Percentiles rank a stretch among this genome's conserved stretches.
phyloP scores from a whole-genome alignment of 495 filamentous ascomycete genomes.

The Viridothelium virens region DNA sequence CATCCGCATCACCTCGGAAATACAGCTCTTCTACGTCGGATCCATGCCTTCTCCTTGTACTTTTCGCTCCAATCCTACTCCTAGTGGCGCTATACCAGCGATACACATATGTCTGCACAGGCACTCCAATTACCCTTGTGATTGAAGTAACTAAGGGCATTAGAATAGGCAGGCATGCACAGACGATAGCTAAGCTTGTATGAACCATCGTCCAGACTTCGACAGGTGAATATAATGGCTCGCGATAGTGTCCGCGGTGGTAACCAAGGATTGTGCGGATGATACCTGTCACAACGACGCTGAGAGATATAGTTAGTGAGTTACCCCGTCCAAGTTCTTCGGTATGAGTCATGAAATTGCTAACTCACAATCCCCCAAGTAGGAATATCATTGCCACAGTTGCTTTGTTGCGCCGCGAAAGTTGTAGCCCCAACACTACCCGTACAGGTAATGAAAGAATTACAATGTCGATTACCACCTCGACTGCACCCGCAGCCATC shows the following conservation, averaged over 20 bases:
- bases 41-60: not conserved
- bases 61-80: not conserved
- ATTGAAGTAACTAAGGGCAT: not conserved
- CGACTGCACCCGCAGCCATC: conserved; percentile 26
- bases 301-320: conserved; percentile 7
- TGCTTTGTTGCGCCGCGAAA: conserved; percentile 27
- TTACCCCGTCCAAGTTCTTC: not conserved
- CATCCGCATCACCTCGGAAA: not conserved
- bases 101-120: not conserved
- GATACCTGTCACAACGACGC: conserved; percentile 15
- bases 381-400: conserved; percentile 30
- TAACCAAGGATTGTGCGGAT: conserved; percentile 11
- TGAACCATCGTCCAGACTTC: conserved; percentile 3
- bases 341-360: conserved; percentile 1
- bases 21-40: not conserved
- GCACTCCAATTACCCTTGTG: not conserved
- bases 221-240: not conserved
- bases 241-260: not conserved
- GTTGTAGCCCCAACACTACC: conserved; percentile 26
- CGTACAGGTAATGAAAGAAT: conserved; percentile 33
- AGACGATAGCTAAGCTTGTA: not conserved
- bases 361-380: conserved; percentile 31
- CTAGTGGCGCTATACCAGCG: not conserved
- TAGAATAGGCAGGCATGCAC: conserved; percentile 4
- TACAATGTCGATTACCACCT: conserved; percentile 31